Percentiles rank a stretch among this genome's conserved stretches.
These are phyloP conservation scores for Cryptococcus sp. DNA, from an alignment of 1,284 basidiomycete species.

Conservation along the genomic window DNA sequence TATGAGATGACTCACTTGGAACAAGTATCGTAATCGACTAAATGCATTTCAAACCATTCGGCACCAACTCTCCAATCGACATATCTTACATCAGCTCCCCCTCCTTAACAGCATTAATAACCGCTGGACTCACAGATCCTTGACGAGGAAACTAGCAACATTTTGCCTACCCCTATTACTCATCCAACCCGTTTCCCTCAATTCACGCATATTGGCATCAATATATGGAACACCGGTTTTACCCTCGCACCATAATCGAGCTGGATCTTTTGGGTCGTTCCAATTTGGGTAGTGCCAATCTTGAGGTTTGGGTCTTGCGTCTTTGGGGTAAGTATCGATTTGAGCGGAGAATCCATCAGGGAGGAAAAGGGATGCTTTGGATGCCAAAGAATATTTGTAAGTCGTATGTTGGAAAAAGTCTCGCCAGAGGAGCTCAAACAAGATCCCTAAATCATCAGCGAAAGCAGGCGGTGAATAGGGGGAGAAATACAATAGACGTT, in stretches of 20 bases:
- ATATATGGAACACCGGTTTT: conserved; percentile 56
- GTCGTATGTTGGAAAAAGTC: conserved; percentile 55
- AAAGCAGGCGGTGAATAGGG: background rate
- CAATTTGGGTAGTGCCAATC: conserved; percentile 30
- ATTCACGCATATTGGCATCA: conserved; percentile 56
- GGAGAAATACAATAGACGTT: conserved; percentile 34
- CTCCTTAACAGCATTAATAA: background rate
- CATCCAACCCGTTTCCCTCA: conserved; percentile 55
- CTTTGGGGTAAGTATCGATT: conserved; percentile 27
- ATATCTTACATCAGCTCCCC: conserved; percentile 18
- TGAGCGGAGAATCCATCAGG: conserved; percentile 50
- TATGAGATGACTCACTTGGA: conserved; percentile 23
- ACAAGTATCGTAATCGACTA: conserved; percentile 51
- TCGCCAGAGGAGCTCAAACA: conserved; percentile 56
- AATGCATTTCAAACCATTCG: conserved; percentile 53
- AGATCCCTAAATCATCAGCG: conserved; percentile 25
- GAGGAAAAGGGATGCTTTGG: conserved; percentile 43
- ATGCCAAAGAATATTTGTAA: conserved; percentile 14
- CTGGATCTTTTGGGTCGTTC: conserved; percentile 24
- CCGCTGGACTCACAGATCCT: conserved; percentile 46
- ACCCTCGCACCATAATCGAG: conserved; percentile 51
- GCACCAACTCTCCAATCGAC: conserved; percentile 58
- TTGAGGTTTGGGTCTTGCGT: conserved; percentile 16
- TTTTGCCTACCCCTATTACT: conserved; percentile 57
- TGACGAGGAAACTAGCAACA: conserved; percentile 55